These are phyloP conservation scores for Alternaria arbusti DNA, from an alignment of 2,329 filamentous ascomycete genomes.

Conservation along the genomic window DNA sequence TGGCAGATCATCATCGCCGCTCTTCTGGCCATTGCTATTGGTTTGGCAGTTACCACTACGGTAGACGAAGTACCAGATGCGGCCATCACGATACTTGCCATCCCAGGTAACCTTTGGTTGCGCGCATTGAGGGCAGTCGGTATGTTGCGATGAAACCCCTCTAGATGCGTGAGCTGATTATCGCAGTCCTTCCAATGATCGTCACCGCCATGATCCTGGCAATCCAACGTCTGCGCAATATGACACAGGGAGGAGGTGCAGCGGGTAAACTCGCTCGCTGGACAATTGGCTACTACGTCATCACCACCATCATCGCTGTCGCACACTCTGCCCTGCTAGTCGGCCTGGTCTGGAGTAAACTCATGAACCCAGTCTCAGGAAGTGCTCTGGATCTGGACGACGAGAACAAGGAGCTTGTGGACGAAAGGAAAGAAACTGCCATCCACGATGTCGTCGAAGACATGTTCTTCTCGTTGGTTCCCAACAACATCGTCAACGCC, in stretches of 20 bases:
- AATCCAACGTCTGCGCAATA: slow-evolving; percentile 56
- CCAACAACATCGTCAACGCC: slow-evolving; percentile 57
- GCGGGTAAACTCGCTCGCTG: slow-evolving; percentile 53
- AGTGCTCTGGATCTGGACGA: slow-evolving; percentile 42
- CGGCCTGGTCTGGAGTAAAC: slow-evolving; percentile 56
- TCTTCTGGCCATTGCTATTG: slow-evolving; percentile 58
- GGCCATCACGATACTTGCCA: slow-evolving; percentile 53
- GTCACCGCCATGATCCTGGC: slow-evolving; percentile 61
- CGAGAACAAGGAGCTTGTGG: slow-evolving; percentile 41
- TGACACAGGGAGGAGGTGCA: slow-evolving; percentile 52
- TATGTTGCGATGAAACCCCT: slow-evolving; percentile 30
- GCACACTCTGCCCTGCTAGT: slow-evolving; percentile 56
- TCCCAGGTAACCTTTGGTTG: slow-evolving; percentile 60
- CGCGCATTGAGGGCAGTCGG: slow-evolving; percentile 58
- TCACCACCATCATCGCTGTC: slow-evolving; percentile 59
- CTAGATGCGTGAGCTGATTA: background rate
- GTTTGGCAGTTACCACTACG: slow-evolving; percentile 53
- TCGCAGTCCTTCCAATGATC: slow-evolving; percentile 59
- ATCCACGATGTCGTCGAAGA: slow-evolving; percentile 56
- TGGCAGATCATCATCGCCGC: slow-evolving; percentile 60
- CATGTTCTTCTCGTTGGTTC: slow-evolving; percentile 59
- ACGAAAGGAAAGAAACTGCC: slow-evolving; percentile 43
- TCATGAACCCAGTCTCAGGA: slow-evolving; percentile 51
- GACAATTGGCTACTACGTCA: slow-evolving; percentile 59
- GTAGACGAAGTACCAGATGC: slow-evolving; percentile 54